Evolutionary conservation across 208 protist species (phyloP), one percentile per base, ranked within the genome.

Genomic region (Tritrichomonas foetus): DNA sequence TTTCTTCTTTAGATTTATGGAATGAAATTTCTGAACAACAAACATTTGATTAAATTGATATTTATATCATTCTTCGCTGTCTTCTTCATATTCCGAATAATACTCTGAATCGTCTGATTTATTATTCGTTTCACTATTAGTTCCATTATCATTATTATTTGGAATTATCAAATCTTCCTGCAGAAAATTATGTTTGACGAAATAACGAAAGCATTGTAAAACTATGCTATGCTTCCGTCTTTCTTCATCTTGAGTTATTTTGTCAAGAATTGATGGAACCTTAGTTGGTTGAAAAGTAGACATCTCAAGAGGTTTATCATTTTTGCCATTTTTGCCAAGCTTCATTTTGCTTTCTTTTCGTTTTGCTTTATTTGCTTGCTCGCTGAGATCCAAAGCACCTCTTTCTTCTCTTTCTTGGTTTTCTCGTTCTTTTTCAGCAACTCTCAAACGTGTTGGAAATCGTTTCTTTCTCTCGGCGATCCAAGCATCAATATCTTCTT

Each of bases 401-500:
- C 78, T 53, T 57, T 89, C 78, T 39, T 61, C 27, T 57, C 78
- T 53, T n/a, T 89, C 78, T 27, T 44, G 41, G 9, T 57, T 27
- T 16, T n/a, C 39, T 89, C 57, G 78, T 39, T 57, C 41, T 36
- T 89, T 89, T 89, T 27, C 47, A 20, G 53, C 47, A 57, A 89
- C 27, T 57, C 47, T 53, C 39, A 16, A 14, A 16, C 78, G 5
- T 27, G 78, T 89, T 57, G 78, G 78, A 89, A 89, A 89, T 36
- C 39, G 53, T 57, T 89, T 89, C 39, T 49, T 25, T 16, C 78
- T 89, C 57, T 89, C 78, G 33, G 78, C 78, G 39, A 89, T 89
- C 78, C 78, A 89, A 39, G 78, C 78, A 89, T 89, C 47, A 57
- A 89, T 89, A 47, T 89, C 78, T 89, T 89, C 78, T 89, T 89